Conservation (phyloP, 805 yeast species). For the Starmerella riodocensis region DNA sequence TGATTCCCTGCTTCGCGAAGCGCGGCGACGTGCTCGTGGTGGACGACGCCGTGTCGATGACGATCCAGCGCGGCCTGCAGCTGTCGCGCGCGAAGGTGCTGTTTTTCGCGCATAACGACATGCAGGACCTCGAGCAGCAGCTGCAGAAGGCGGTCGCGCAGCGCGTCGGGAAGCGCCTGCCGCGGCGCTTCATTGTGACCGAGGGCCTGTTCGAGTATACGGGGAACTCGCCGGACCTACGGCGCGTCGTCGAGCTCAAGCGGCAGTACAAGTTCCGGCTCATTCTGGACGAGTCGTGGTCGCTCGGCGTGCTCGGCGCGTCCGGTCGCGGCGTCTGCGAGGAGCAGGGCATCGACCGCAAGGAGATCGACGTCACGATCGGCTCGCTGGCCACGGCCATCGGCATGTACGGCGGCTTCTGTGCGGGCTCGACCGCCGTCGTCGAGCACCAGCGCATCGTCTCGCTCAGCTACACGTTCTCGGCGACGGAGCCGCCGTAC, state of each 20-base stretch:
- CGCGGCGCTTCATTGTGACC: slow-evolving; percentile 79
- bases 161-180: slow-evolving; percentile 51
- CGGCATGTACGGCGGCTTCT: slow-evolving; percentile 86
- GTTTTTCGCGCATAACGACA: slow-evolving; percentile 77
- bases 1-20: slow-evolving; percentile 83
- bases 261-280: slow-evolving; percentile 72
- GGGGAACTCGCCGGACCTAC: slow-evolving; percentile 69
- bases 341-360: slow-evolving; percentile 50
- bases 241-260: slow-evolving; percentile 57
- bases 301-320: slow-evolving; percentile 74
- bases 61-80: slow-evolving; percentile 77
- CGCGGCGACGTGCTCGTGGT: slow-evolving; percentile 89
- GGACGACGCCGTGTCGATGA: slow-evolving; percentile 61
- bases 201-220: slow-evolving; percentile 75
- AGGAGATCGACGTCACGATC: slow-evolving; percentile 66
- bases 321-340: slow-evolving; percentile 82
- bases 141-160: slow-evolving; percentile 45
- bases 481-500: slow-evolving; percentile 90
- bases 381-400: slow-evolving; percentile 75
- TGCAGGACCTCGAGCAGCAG: slow-evolving; percentile 63
- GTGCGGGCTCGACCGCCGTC: slow-evolving; percentile 74
- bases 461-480: slow-evolving; percentile 79
- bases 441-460: slow-evolving; percentile 84
- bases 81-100: slow-evolving; percentile 72
- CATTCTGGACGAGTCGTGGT: slow-evolving; percentile 73